A percentile compares a stretch with the other conserved stretches of the same genome.
These are phyloP conservation scores for Penicillium nordicum DNA, from an alignment of 2,329 filamentous ascomycete species.

Conservation along the genomic window DNA sequence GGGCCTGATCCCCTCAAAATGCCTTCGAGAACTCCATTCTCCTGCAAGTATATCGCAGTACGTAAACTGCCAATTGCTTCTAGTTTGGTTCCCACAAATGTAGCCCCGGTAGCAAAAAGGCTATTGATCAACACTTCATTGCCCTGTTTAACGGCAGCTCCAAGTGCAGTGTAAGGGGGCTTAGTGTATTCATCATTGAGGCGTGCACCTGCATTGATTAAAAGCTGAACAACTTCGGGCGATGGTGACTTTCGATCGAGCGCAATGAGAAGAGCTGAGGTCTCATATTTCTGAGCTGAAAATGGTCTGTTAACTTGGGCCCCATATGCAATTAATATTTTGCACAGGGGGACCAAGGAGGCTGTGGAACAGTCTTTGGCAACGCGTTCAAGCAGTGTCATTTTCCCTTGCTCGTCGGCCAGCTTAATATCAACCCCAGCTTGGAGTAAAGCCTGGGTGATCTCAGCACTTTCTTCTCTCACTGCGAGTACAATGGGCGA, in stretches of 20 bases:
- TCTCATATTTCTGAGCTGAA: neutral
- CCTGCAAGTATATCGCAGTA: neutral
- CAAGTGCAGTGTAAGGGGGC: constrained; percentile 6
- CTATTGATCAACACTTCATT: neutral
- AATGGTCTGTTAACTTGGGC: neutral
- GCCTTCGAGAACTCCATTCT: neutral
- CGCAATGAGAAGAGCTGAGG: constrained; percentile 1
- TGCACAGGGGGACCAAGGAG: neutral
- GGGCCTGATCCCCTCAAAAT: neutral
- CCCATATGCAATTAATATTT: neutral
- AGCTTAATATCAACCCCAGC: neutral
- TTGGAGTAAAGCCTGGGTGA: neutral
- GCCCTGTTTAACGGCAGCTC: constrained; percentile 10
- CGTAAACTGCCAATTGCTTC: neutral
- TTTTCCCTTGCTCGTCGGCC: neutral
- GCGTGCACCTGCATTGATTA: constrained; percentile 9
- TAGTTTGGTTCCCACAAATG: neutral
- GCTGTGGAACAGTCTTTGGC: no score
- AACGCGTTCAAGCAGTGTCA: neutral
- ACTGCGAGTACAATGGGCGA: neutral
- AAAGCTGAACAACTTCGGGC: constrained; percentile 7
- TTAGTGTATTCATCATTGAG: constrained; percentile 8
- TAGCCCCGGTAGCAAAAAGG: neutral
- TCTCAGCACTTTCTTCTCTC: neutral
- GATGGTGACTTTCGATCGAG: neutral